Conservation (phyloP, 2,329 filamentous ascomycete species). For the Talaromyces sp. region DNA sequence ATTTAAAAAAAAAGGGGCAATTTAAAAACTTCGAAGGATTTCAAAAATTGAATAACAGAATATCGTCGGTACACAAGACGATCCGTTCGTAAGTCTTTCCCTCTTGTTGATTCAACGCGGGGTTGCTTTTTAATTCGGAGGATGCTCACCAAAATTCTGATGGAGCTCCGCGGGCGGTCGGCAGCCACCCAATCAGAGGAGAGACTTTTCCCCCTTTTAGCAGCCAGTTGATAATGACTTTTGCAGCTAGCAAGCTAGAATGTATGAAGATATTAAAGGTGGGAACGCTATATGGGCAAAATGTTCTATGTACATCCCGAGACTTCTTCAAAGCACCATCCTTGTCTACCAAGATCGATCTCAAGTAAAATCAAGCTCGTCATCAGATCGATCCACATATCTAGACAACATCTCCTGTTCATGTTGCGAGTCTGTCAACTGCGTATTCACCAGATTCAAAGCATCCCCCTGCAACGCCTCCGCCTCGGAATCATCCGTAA, state of each 20-base stretch:
- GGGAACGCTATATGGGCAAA: neutral
- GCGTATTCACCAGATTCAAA: constrained; percentile 38
- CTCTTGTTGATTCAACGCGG: constrained; percentile 26
- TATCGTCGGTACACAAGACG: neutral
- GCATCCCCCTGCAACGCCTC: constrained; percentile 38
- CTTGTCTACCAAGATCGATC: neutral
- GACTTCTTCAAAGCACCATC: neutral
- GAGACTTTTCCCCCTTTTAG: neutral
- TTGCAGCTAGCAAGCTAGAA: neutral
- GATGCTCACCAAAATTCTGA: constrained; percentile 40
- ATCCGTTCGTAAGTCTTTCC: constrained; percentile 21
- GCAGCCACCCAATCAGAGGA: constrained; percentile 33
- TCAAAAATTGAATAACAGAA: too few species aligned
- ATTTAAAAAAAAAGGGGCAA: neutral
- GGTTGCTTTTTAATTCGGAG: constrained; percentile 41
- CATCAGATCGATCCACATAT: constrained; percentile 38
- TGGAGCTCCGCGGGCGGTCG: constrained; percentile 35
- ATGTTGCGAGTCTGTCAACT: constrained; percentile 39
- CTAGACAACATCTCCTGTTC: constrained; percentile 40
- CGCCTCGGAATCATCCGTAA: constrained; percentile 39
- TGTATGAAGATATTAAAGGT: neutral
- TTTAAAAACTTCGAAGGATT: neutral
- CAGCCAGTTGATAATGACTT: neutral
- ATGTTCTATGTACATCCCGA: neutral
- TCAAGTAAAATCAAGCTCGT: constrained; percentile 33